phyloP scores from a whole-genome alignment of 2,329 filamentous ascomycete species.

The Colletotrichum sp. region DNA sequence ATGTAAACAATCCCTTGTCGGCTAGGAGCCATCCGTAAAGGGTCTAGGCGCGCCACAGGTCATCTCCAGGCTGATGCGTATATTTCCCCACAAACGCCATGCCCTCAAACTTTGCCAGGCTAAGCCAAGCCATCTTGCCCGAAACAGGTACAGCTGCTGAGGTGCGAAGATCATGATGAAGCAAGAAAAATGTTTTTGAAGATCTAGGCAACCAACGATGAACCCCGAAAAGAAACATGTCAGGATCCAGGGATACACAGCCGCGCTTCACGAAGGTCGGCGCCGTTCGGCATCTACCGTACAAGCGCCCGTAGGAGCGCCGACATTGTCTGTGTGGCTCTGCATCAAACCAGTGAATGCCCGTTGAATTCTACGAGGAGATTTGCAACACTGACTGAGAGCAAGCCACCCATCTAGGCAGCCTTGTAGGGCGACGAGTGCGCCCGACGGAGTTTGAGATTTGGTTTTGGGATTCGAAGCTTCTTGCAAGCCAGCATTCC shows the following conservation, averaged over 20 bases:
- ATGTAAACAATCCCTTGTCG: background rate
- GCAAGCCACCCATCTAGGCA: background rate
- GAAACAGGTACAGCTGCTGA: background rate
- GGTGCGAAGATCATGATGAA: background rate
- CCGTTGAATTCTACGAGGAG: background rate
- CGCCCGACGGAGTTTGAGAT: background rate
- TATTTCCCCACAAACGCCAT: background rate
- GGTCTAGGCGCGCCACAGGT: background rate
- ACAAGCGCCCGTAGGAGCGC: background rate
- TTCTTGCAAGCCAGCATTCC: background rate
- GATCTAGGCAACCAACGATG: background rate
- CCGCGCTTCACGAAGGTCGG: background rate
- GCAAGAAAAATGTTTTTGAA: background rate
- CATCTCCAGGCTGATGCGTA: background rate
- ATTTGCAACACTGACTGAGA: background rate
- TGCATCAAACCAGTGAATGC: background rate
- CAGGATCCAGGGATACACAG: background rate
- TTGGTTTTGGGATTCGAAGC: background rate
- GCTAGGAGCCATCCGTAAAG: background rate
- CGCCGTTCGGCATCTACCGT: background rate
- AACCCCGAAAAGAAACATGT: background rate
- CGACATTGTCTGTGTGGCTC: background rate
- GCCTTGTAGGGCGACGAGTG: background rate
- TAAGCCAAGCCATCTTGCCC: background rate
- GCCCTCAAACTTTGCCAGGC: background rate